Evolutionary conservation across 108 stramenopile species (phyloP), one percentile per base, ranked within the genome.

Genomic region (Fragilaria crotonensis): DNA sequence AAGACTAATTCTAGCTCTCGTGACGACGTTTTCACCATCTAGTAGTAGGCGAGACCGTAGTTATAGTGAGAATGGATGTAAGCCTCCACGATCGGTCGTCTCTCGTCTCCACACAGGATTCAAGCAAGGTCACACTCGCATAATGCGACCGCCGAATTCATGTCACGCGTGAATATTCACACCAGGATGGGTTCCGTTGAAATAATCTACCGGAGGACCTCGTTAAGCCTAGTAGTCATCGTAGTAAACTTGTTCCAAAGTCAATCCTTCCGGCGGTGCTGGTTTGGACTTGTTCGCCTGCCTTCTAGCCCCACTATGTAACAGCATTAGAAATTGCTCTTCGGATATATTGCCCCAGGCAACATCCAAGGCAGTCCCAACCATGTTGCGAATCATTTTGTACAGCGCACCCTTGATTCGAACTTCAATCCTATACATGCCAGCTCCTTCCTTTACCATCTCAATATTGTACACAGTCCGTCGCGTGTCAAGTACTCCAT

Each of bases 311-410:
- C 32, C 32, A 30, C 53, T 59, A 27, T 75, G 52, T 7, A 91
- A 54, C 56, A 87, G 54, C 11, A 78, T 49, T 1, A 66, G 45
- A 32, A 91, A 70, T 25, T 53, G 54, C 25, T 67, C 59, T 52
- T 84, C 75, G 3, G 46, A 4, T 46, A 80, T 63, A 21, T 63
- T 59, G 0, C 79, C 81, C 9, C 67, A 46, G 2, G 23, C 51
- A 2, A 80, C 84, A 44, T 88, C 83, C 18, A 88, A 55, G 14
- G 84, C 86, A 9, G 85, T 85, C 5, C 90, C 90, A 2, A 92
- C 83, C 79, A 92, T 78, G 53, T 92, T 92, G 30, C 90, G 73
- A 0, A 92, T 82, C 83, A 86, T 86, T 59, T 89, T 92, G 67
- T 92, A 92, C 53, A 92, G 52, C 14, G 90, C 90, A 30, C 90